Evolutionary conservation across 208 protist species (phyloP).

Genomic region (Leishmania gerbilli): DNA sequence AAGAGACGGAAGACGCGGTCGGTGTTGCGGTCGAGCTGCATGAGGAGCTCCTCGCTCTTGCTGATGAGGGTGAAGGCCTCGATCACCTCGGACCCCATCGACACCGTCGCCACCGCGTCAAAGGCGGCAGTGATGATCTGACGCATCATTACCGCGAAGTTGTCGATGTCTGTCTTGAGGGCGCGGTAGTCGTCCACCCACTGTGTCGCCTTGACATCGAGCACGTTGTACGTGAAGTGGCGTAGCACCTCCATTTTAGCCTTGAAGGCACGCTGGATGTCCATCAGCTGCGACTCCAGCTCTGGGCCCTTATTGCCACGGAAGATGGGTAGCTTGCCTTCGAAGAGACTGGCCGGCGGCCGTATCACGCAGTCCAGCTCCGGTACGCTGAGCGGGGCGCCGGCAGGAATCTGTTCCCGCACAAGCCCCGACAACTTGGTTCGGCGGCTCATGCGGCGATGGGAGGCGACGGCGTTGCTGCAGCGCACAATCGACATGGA

Average conservation of each 20-base stretch:
- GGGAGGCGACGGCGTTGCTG: constrained; percentile 15
- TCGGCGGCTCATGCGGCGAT: constrained; percentile 20
- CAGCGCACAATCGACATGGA: constrained; percentile 1
- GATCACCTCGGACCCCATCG: constrained; percentile 94
- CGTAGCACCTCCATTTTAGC: constrained; percentile 91
- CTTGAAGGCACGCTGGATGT: constrained; percentile 96
- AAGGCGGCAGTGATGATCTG: constrained; percentile 97
- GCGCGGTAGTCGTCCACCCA: constrained; percentile 98
- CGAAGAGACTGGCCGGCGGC: constrained; percentile 51
- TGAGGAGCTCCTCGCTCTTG: constrained; percentile 93
- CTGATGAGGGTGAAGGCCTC: constrained; percentile 96
- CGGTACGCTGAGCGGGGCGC: constrained; percentile 56
- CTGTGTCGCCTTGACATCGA: constrained; percentile 97
- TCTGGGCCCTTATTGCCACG: constrained; percentile 95
- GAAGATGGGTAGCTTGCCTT: constrained; percentile 91
- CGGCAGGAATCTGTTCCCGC: constrained; percentile 30
- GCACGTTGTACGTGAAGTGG: constrained; percentile 94
- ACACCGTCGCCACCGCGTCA: constrained; percentile 89
- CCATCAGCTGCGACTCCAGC: constrained; percentile 93
- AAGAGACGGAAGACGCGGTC: constrained; percentile 93
- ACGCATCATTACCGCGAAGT: constrained; percentile 96
- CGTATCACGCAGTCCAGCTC: constrained; percentile 59
- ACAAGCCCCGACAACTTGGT: constrained; percentile 30
- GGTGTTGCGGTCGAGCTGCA: constrained; percentile 93
- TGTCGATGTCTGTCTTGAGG: constrained; percentile 96